phyloP scores from a whole-genome alignment of 2,329 filamentous ascomycete genomes.

The Rhexocercosporidium sp. region DNA sequence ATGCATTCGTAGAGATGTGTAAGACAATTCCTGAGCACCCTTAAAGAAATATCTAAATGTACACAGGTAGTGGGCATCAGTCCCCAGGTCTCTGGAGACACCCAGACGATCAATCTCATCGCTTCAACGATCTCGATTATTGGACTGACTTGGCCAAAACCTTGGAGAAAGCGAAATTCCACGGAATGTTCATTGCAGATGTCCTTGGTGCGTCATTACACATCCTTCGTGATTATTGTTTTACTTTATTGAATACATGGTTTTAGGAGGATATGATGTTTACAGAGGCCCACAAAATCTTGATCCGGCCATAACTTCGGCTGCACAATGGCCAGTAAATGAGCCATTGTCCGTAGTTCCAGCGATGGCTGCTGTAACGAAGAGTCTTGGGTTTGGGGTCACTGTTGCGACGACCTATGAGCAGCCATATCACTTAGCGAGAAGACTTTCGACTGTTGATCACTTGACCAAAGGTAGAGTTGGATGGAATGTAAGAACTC shows the following conservation, averaged over 20 bases:
- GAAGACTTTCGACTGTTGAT: conserved; percentile 68
- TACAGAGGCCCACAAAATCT: conserved; percentile 56
- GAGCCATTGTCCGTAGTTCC: conserved; percentile 66
- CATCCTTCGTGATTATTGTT: too few species aligned
- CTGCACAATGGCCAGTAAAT: conserved; percentile 72
- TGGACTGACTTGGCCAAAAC: conserved; percentile 64
- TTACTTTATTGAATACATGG: not conserved
- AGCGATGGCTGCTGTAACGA: conserved; percentile 71
- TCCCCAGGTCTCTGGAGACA: conserved; percentile 65
- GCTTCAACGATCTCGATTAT: conserved; percentile 64
- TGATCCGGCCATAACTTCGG: conserved; percentile 61
- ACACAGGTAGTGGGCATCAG: conserved; percentile 53
- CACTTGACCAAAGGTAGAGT: conserved; percentile 65
- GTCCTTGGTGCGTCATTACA: conserved; percentile 55
- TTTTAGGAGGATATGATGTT: conserved; percentile 59
- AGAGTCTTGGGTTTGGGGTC: conserved; percentile 68
- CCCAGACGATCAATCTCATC: conserved; percentile 64
- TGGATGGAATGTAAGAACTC: conserved; percentile 47
- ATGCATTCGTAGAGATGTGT: conserved; percentile 22
- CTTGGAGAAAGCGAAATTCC: conserved; percentile 64
- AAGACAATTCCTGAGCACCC: not conserved
- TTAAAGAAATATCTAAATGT: conserved; percentile 50
- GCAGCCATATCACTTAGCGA: conserved; percentile 68
- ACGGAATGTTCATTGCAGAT: conserved; percentile 70
- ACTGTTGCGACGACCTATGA: conserved; percentile 72